Conservation (phyloP, 2,329 filamentous ascomycete species). For the Dactylellina haptotyla region DNA sequence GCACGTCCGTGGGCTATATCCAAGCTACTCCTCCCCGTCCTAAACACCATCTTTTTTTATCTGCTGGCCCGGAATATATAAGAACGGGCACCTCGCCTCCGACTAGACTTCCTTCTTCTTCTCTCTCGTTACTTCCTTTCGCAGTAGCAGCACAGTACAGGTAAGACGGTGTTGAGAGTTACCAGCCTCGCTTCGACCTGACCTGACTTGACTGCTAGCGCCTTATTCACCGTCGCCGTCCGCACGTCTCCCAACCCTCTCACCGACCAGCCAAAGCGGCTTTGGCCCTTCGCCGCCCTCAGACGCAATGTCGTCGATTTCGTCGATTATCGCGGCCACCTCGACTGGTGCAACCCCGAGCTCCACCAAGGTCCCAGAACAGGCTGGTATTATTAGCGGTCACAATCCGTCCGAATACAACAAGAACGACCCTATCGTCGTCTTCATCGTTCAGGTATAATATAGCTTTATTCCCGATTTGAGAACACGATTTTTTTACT, state of each 20-base stretch:
- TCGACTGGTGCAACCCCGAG: conserved; percentile 56
- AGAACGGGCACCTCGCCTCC: conserved; percentile 7
- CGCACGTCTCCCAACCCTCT: too few relatives aligned
- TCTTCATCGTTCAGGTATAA: conserved; percentile 78
- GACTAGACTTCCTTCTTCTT: conserved; percentile 6
- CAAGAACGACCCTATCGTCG: conserved; percentile 75
- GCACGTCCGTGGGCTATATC: not conserved
- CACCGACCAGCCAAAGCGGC: not conserved
- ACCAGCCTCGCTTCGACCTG: too few relatives aligned
- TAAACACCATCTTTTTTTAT: too few relatives aligned
- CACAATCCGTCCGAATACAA: conserved; percentile 75
- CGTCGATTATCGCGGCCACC: too few relatives aligned
- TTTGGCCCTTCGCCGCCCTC: not conserved
- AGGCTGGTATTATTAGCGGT: conserved; percentile 77
- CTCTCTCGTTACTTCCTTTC: not conserved
- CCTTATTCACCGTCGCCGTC: too few relatives aligned
- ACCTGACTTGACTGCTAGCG: too few relatives aligned
- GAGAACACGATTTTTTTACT: too few relatives aligned
- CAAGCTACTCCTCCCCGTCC: not conserved
- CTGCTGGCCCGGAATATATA: too few relatives aligned
- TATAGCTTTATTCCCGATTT: too few relatives aligned
- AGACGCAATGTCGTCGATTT: conserved; percentile 32
- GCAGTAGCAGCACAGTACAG: conserved; percentile 4
- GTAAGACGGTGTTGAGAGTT: conserved; percentile 15
- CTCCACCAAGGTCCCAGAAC: conserved; percentile 63